A percentile compares a stretch with the other conserved stretches of the same genome.
phyloP scores from a whole-genome alignment of 2,329 filamentous ascomycete species.

The Aspergillus transmontanensis region DNA sequence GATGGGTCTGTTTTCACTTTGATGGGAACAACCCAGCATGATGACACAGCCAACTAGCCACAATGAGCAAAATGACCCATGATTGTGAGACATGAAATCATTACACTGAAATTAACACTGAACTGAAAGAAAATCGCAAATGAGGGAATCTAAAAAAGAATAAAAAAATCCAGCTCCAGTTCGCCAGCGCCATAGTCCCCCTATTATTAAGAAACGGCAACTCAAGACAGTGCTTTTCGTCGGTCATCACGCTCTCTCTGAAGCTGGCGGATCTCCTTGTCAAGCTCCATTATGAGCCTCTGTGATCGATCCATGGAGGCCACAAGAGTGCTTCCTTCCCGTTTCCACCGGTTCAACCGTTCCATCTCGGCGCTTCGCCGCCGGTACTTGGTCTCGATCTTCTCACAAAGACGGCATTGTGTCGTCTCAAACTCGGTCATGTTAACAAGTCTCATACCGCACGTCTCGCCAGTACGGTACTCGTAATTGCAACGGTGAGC shows the following conservation, averaged over 20 bases:
- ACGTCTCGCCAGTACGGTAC: slow-evolving; percentile 94
- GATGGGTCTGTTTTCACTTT: slow-evolving; percentile 23
- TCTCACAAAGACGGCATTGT: slow-evolving; percentile 83
- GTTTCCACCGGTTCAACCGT: slow-evolving; percentile 75
- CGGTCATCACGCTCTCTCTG: slow-evolving; percentile 55
- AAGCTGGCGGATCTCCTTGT: slow-evolving; percentile 69
- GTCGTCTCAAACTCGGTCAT: slow-evolving; percentile 64
- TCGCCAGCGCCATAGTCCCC: not conserved
- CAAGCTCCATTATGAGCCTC: slow-evolving; percentile 72
- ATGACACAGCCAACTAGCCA: slow-evolving; percentile 28
- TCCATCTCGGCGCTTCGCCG: slow-evolving; percentile 72
- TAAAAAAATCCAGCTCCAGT: slow-evolving; percentile 15
- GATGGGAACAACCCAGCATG: slow-evolving; percentile 31
- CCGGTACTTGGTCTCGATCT: slow-evolving; percentile 82
- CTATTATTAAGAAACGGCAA: slow-evolving; percentile 8
- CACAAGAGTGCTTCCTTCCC: slow-evolving; percentile 64
- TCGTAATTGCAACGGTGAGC: slow-evolving; percentile 91
- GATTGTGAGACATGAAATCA: slow-evolving; percentile 32
- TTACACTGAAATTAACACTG: slow-evolving; percentile 21
- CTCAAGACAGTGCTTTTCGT: slow-evolving; percentile 32
- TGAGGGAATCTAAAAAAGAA: slow-evolving; percentile 27
- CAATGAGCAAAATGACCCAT: slow-evolving; percentile 17
- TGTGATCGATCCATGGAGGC: slow-evolving; percentile 67
- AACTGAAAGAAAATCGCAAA: slow-evolving; percentile 18
- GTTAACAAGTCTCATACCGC: slow-evolving; percentile 88